Evolutionary conservation across 2,329 filamentous ascomycete species (phyloP).

Genomic region (Penicillium sp.): DNA sequence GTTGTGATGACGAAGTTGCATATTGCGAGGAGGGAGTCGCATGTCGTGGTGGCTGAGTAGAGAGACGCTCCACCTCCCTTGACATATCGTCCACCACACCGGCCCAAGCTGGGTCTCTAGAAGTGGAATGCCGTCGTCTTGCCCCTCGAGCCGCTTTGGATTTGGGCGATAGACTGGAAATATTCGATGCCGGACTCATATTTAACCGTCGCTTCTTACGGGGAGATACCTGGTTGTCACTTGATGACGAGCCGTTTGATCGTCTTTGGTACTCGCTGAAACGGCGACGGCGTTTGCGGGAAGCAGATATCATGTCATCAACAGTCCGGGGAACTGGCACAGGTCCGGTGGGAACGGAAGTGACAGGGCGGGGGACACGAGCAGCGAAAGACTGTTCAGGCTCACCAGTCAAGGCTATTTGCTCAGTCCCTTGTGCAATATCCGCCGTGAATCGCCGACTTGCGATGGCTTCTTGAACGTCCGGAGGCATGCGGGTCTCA

Average conservation of each 20-base stretch:
- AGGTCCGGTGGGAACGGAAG: background rate
- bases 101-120: background rate
- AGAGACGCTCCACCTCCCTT: background rate
- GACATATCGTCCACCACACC: background rate
- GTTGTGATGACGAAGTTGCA: too few relatives aligned
- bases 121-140: background rate
- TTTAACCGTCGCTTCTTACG: conserved; percentile 2
- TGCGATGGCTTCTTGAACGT: background rate
- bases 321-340: background rate
- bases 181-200: background rate
- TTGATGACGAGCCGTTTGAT: background rate
- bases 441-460: background rate
- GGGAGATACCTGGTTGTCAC: background rate
- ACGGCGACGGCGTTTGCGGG: background rate
- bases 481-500: background rate
- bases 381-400: background rate
- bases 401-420: background rate
- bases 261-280: background rate
- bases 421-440: background rate
- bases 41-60: background rate
- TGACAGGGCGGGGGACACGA: background rate
- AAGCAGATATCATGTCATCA: background rate
- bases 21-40: too few relatives aligned
- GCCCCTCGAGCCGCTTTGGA: background rate
- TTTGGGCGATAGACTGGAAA: background rate